A percentile compares a stretch with the other conserved stretches of the same genome.
Evolutionary conservation across 2,329 filamentous ascomycete species (phyloP).

Genomic region (Anthostomella pinea): DNA sequence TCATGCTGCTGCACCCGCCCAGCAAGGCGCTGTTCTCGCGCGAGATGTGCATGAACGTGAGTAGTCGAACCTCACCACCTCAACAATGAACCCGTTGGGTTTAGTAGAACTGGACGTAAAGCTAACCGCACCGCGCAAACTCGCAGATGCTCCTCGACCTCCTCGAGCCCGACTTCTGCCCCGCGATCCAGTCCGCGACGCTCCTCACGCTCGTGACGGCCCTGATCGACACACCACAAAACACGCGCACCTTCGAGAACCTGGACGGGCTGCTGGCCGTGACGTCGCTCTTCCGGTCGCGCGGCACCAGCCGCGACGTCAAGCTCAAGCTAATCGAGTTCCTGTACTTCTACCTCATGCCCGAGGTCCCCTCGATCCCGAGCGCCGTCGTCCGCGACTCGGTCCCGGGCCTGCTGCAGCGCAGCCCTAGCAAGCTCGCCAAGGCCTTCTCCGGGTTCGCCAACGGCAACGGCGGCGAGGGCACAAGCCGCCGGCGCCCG

Average conservation of each 20-base stretch:
- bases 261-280: slow-evolving; percentile 90
- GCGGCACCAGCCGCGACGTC: slow-evolving; percentile 80
- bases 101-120: too few relatives aligned
- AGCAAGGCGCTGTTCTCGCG: slow-evolving; percentile 83
- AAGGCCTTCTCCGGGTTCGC: slow-evolving; percentile 49
- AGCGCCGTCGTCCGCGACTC: slow-evolving; percentile 45
- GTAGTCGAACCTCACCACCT: slow-evolving; percentile 21
- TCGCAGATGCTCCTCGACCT: slow-evolving; percentile 83
- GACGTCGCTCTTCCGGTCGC: slow-evolving; percentile 88
- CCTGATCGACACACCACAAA: slow-evolving; percentile 79
- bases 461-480: slow-evolving; percentile 10
- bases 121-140: slow-evolving; percentile 6
- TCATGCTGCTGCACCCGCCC: slow-evolving; percentile 83
- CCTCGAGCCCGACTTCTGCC: slow-evolving; percentile 87
- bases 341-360: slow-evolving; percentile 98
- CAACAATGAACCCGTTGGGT: too few relatives aligned
- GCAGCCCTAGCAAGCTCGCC: slow-evolving; percentile 66
- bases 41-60: slow-evolving; percentile 90
- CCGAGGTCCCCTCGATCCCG: slow-evolving; percentile 67
- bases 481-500: slow-evolving; percentile 30
- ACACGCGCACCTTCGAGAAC: slow-evolving; percentile 87
- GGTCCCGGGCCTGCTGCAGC: slow-evolving; percentile 55
- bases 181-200: slow-evolving; percentile 85
- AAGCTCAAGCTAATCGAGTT: slow-evolving; percentile 97
- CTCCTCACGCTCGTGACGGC: slow-evolving; percentile 87